These are phyloP conservation scores for Neocallimastix lanati DNA, from an alignment of 192 early-diverging fungal genomes.

Conservation along the genomic window DNA sequence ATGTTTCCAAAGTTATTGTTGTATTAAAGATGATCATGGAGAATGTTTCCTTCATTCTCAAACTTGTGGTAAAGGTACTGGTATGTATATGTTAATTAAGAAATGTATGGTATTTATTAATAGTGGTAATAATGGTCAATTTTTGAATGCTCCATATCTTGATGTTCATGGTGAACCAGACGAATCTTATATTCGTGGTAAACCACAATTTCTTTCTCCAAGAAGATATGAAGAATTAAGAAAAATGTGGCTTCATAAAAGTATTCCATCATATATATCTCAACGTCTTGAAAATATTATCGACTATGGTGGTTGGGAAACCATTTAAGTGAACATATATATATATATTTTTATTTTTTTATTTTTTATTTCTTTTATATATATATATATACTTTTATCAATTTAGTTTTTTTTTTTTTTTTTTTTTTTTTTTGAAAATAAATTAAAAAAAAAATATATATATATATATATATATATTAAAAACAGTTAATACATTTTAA, in stretches of 20 bases:
- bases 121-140: constrained; percentile 69
- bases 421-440: too few species aligned
- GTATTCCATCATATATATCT: constrained; percentile 70
- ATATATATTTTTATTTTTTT: too few species aligned
- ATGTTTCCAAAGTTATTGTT: constrained; percentile 84
- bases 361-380: too few species aligned
- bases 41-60: constrained; percentile 83
- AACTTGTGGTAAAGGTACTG: constrained; percentile 73
- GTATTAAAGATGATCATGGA: constrained; percentile 63
- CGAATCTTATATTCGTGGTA: constrained; percentile 33
- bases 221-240: constrained; percentile 79
- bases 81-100: constrained; percentile 73
- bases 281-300: constrained; percentile 72
- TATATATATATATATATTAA: too few species aligned
- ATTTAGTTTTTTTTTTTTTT: too few species aligned
- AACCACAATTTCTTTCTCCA: constrained; percentile 70
- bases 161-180: constrained; percentile 94
- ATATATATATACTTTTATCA: too few species aligned
- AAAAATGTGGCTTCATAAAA: constrained; percentile 64
- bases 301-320: constrained; percentile 74
- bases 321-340: too few species aligned
- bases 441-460: too few species aligned
- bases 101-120: constrained; percentile 73
- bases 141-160: constrained; percentile 78
- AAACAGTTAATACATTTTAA: too few species aligned